Base-by-base conservation (phyloP, 768 basidiomycete species). In the Mycena crocata region DNA sequence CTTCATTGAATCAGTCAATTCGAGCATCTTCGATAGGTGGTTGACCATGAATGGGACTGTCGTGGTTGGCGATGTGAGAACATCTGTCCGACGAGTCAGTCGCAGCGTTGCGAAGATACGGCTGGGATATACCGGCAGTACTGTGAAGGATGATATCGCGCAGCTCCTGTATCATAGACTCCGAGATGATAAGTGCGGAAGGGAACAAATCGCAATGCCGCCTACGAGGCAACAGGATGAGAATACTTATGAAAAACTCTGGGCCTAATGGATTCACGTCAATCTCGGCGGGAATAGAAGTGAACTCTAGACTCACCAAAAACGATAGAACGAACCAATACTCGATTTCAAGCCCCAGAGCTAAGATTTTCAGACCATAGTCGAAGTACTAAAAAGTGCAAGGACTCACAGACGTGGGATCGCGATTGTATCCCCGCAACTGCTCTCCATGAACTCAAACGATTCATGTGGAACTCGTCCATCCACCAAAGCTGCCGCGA, bases 191-290 rank as follows among this genome's bases (percentile, higher is more conserved):
- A 2, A 6, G 1, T 5, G 28, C 39, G 1, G 45, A 6, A 12
- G 57, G 57, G 26, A 59, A 59, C 3, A 49, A 21, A 19, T 59
- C 57, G 23, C 46, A 49, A 40, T 59, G 57, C 23, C 9, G 57
- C 57, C 57, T 59, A 13, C 1, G 19, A 58, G 23, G 31, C 23
- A 1, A 5, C 26, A 17, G 8, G 23, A 24, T 12, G 15, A 7
- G 35, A 54, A 10, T 17, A n/a, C 31, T 2, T 54, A 5, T 39
- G n/a, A 24, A 42, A 42, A 37, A 9, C 37, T 37, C 17, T 14
- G 40, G 21, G 21, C n/a, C n/a, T n/a, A 5, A 6, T 42, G 13
- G 24, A 24, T 2, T 37, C n/a, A 6, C 9, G 12, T 26, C 17
- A 23, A 34, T 32, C 14, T 30, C 49, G 2, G 17, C 3, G 28